These are phyloP conservation scores for Vigna mungo DNA, from an alignment of 306 rosid genomes.

Conservation along the genomic window DNA sequence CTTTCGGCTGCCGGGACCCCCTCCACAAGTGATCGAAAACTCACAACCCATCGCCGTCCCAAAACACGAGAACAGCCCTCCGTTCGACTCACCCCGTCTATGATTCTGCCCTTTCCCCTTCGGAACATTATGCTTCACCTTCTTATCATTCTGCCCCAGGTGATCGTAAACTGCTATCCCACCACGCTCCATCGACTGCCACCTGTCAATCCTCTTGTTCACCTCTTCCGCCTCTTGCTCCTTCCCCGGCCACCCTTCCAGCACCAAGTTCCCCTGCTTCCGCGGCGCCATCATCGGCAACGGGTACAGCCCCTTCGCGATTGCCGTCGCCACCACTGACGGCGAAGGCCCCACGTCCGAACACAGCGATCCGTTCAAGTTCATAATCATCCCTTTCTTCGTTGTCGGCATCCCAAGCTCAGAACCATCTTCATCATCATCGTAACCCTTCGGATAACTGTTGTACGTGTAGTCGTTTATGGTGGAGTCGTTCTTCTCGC, in stretches of 20 bases:
- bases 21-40: slow-evolving; percentile 74
- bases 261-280: slow-evolving; percentile 41
- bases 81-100: not conserved
- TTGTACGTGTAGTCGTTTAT: slow-evolving; percentile 22
- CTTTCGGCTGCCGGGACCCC: slow-evolving; percentile 52
- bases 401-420: slow-evolving; percentile 38
- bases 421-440: slow-evolving; percentile 3
- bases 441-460: not conserved
- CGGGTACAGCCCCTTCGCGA: slow-evolving; percentile 69
- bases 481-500: slow-evolving; percentile 47
- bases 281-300: slow-evolving; percentile 31
- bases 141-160: not conserved
- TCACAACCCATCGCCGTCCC: slow-evolving; percentile 73
- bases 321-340: slow-evolving; percentile 78
- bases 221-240: slow-evolving; percentile 57
- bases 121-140: not conserved
- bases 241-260: slow-evolving; percentile 60
- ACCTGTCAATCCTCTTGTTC: slow-evolving; percentile 67
- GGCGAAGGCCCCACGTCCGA: slow-evolving; percentile 85
- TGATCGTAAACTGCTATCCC: slow-evolving; percentile 54
- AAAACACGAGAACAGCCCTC: slow-evolving; percentile 77
- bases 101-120: slow-evolving; percentile 15
- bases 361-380: slow-evolving; percentile 58
- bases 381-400: slow-evolving; percentile 23
- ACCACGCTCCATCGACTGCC: slow-evolving; percentile 54